Evolutionary conservation across 495 filamentous ascomycete genomes (phyloP).

Genomic region (Thozetella sp.): DNA sequence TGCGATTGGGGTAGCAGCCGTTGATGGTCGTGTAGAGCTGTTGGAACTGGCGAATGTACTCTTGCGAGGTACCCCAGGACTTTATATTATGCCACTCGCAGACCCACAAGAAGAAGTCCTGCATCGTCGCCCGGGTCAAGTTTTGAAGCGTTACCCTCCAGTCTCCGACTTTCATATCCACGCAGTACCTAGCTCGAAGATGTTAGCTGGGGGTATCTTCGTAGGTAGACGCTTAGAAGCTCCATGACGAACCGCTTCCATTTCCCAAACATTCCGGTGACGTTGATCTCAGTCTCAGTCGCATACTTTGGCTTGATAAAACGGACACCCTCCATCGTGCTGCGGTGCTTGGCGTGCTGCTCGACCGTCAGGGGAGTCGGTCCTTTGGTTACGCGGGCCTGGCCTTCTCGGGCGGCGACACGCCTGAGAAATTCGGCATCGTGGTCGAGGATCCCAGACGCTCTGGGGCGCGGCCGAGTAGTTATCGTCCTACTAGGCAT

Average conservation of each 20-base stretch:
- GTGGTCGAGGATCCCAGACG: background rate
- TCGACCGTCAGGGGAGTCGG: conserved; percentile 1
- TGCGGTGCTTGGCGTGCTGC: conserved; percentile 6
- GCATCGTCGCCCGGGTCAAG: conserved; percentile 17
- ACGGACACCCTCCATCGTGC: conserved; percentile 5
- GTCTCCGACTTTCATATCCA: conserved; percentile 7
- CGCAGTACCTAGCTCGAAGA: conserved; percentile 9
- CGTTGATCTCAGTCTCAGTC: conserved; percentile 17
- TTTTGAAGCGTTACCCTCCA: conserved; percentile 23
- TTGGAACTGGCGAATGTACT: conserved; percentile 26
- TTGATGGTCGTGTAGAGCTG: conserved; percentile 20
- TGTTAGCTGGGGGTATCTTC: background rate
- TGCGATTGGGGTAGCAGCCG: conserved; percentile 22
- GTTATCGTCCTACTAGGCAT: background rate
- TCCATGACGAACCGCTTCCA: conserved; percentile 10
- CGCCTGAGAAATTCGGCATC: conserved; percentile 5
- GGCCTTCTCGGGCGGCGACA: conserved; percentile 1
- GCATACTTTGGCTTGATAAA: conserved; percentile 16
- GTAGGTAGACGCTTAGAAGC: background rate
- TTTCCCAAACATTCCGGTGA: conserved; percentile 17
- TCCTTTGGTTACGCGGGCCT: conserved; percentile 3
- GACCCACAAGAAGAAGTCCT: conserved; percentile 21
- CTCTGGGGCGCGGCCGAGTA: background rate
- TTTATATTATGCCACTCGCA: conserved; percentile 21
- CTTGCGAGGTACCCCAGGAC: conserved; percentile 9